Base-by-base conservation (phyloP, 2,329 filamentous ascomycete genomes). In the Lithohypha guttulata region DNA sequence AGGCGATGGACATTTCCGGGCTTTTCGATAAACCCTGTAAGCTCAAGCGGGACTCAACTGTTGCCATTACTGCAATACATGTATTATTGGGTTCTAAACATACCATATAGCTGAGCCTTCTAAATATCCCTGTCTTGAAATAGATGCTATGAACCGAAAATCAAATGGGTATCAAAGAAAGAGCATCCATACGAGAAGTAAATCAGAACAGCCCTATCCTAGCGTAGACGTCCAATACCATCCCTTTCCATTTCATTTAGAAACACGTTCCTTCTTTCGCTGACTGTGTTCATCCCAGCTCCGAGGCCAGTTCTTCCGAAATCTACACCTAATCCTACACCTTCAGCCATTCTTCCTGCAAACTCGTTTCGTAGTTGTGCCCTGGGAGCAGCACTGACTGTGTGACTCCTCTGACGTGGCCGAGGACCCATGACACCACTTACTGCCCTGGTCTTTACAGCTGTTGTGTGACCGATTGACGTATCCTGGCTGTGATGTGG, bases 231-330 rank as follows among this genome's bases (percentile, higher is more conserved):
- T 14, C 33, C 33, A 17, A 35, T 35, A 3, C 33, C 21, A 35
- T 35, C 33, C 6, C 33, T 25, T 18, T 35, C 22, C 33, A 35
- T 35, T n/a, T 35, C 33, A 15, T 35, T 25, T 22, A 35, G 15
- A 20, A 35, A 35, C 31, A 21, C 21, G 4, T n/a, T 10, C n/a
- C n/a, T n/a, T n/a, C n/a, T n/a, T n/a, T n/a, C n/a, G n/a, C n/a
- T n/a, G 9, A n/a, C 26, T n/a, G 26, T 28, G 4, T 4, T 14
- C 4, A 14, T 4, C n/a, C 26, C 9, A 10, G 22, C 18, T 6
- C 21, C 21, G 3, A 26, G 33, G 7, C 19, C 33, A 8, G 22
- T 35, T 22, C 22, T 35, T 10, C 20, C 33, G 26, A 35, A 35
- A n/a, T 35, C 20, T 6, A 35, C 33, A 17, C 33, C 33, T 14